Base-by-base conservation (phyloP, 768 basidiomycete genomes). In the Trametes coccinea region DNA sequence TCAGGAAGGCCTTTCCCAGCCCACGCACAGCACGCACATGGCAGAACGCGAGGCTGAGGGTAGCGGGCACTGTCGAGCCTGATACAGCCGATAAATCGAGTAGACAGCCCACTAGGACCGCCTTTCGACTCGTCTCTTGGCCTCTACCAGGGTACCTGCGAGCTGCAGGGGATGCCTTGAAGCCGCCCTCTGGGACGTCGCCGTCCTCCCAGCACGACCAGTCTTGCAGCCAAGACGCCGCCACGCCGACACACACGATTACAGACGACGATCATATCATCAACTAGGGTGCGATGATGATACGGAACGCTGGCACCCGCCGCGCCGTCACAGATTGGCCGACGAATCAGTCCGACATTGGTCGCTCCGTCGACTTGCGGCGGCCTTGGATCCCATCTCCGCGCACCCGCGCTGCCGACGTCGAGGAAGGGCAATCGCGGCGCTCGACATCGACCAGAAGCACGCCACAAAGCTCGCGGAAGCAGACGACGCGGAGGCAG, bases 341-440 rank as follows among this genome's bases (percentile, higher is more conserved):
- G 16, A 40, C 54, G 39, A 68, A 68, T 50, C 54, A 63, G 30
- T 30, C 59, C n/a, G 53, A 39, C 1, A 8, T 27, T 29, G 29
- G n/a, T 6, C 67, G 55, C 51, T 11, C 46, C 8, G 65, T 67
- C 56, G 66, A 69, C 51, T 59, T 54, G n/a, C 40, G 50, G 17
- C 47, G 50, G 40, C 60, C 63, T 8, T 69, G 70, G 67, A 56
- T 59, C 14, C 65, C 67, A 10, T 67, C 67, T 8, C 67, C 70
- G 8, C 44, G 45, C 2, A 37, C 40, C n/a, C 45, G 37, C n/a
- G 39, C 41, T 4, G 34, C 46, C 29, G 44, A 53, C 14, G 29
- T 41, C 34, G 44, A 27, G 14, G 41, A 44, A 44, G 49, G n/a
- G 33, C 41, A 17, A 45, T 51, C 49, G 49, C 50, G 48, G 9